phyloP scores from a whole-genome alignment of 352 stramenopile genomes.

The Phytopythium boreale region DNA sequence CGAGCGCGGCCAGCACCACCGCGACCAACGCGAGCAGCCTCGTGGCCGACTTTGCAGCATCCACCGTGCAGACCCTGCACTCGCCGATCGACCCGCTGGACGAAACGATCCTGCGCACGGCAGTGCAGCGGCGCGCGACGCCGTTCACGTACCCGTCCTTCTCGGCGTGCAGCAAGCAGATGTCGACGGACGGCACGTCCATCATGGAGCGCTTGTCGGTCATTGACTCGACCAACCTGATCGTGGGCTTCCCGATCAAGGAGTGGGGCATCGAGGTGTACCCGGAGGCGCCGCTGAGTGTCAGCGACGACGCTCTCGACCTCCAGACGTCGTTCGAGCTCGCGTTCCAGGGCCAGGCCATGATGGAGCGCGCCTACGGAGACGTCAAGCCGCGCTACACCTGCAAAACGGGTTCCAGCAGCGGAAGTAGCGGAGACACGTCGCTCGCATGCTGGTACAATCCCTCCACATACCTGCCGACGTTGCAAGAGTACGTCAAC shows the following conservation, averaged over 20 bases:
- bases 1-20: constrained; percentile 21
- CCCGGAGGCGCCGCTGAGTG: constrained; percentile 1
- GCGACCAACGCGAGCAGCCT: constrained; percentile 37
- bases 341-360: constrained; percentile 23
- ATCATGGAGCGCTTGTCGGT: constrained; percentile 11
- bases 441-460: not conserved
- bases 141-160: constrained; percentile 32
- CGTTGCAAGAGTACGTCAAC: constrained; percentile 20
- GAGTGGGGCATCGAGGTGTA: constrained; percentile 24
- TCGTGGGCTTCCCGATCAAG: constrained; percentile 23
- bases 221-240: constrained; percentile 19
- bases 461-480: not conserved
- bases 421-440: not conserved
- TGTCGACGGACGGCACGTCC: constrained; percentile 2
- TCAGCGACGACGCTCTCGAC: constrained; percentile 7
- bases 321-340: constrained; percentile 22
- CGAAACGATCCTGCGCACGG: constrained; percentile 44
- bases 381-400: constrained; percentile 9
- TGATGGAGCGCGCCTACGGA: constrained; percentile 17
- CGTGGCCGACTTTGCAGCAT: constrained; percentile 29
- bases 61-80: constrained; percentile 20
- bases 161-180: constrained; percentile 24
- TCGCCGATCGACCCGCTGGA: constrained; percentile 20
- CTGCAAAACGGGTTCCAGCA: not conserved
- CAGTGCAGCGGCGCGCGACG: constrained; percentile 16